Conservation (phyloP, 257 asterid genomes). For the Capsicum rhomboideum region DNA sequence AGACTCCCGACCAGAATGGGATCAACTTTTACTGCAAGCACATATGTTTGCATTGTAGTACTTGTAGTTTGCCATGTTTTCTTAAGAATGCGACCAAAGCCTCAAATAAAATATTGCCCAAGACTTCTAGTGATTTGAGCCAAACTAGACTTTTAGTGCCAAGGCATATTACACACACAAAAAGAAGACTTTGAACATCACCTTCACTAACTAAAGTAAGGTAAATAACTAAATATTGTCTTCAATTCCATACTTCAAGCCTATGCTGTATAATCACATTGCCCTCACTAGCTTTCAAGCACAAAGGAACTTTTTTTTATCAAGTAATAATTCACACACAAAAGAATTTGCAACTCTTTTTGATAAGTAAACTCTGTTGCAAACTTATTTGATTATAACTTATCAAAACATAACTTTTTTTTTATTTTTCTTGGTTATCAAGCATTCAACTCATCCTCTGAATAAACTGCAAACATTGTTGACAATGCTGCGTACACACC, state of each 20-base stretch:
- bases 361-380: not conserved
- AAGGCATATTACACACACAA: not conserved
- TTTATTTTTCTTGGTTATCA: not conserved
- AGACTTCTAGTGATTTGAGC: not conserved
- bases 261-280: not conserved
- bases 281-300: not conserved
- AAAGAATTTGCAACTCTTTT: not conserved
- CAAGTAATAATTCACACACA: not conserved
- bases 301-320: not conserved
- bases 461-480: too few relatives aligned
- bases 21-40: not conserved
- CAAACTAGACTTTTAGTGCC: not conserved
- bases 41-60: not conserved
- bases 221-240: not conserved
- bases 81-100: not conserved
- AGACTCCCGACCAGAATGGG: not conserved
- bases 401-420: too few relatives aligned
- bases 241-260: not conserved
- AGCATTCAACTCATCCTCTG: not conserved
- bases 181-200: not conserved
- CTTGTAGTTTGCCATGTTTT: not conserved
- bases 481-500: too few relatives aligned
- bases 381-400: not conserved
- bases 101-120: not conserved
- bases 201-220: not conserved